Conservation (phyloP, 768 basidiomycete species). For the Trametes punicea region DNA sequence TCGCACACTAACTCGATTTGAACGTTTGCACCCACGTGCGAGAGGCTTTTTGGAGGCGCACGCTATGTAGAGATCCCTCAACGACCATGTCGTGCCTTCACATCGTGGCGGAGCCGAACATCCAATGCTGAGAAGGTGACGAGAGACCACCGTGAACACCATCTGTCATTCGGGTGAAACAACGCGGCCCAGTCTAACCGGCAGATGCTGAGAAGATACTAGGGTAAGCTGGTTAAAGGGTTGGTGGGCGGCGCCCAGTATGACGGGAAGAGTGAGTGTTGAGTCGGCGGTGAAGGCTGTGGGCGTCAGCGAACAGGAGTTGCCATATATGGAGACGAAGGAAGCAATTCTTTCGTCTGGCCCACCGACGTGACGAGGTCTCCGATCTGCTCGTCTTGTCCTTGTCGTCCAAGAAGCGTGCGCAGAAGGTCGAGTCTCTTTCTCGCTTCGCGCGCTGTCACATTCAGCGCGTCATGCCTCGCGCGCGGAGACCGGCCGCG, state of each 20-base stretch:
- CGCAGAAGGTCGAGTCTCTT: background rate
- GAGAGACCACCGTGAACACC: no score
- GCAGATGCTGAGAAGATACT: background rate
- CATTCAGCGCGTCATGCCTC: slow-evolving; percentile 1
- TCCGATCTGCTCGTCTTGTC: slow-evolving; percentile 4
- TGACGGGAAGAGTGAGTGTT: background rate
- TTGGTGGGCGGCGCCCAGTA: background rate
- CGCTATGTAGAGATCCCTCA: no score
- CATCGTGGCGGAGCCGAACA: background rate
- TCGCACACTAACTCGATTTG: no score
- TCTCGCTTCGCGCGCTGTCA: background rate
- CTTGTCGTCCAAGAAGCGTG: background rate
- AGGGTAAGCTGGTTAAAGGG: background rate
- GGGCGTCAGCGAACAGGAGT: background rate
- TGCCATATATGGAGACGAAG: background rate
- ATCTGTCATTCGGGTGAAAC: no score
- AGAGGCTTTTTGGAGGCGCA: no score
- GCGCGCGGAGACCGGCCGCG: background rate
- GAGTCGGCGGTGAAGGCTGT: background rate
- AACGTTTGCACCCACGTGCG: no score
- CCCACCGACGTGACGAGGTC: background rate
- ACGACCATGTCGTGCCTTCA: background rate
- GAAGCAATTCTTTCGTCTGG: background rate
- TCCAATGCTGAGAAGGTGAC: no score
- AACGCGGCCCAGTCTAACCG: no score